A percentile compares a stretch with the other conserved stretches of the same genome.
phyloP scores from a whole-genome alignment of 805 yeast genomes.

The Myxozyma kluyveri region DNA sequence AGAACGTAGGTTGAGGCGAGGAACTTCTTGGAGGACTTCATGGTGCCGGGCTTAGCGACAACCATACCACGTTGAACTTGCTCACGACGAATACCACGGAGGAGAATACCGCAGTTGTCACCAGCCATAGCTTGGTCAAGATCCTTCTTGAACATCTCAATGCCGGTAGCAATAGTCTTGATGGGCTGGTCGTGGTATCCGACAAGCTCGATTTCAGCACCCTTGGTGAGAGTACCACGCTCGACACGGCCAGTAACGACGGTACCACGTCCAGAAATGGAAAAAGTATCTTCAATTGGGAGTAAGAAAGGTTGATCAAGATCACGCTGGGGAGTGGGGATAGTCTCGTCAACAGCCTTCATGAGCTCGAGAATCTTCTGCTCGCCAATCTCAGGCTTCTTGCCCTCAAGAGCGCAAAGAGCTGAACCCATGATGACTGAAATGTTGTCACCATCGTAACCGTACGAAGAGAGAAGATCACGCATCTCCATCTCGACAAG shows the following conservation, averaged over 20 bases:
- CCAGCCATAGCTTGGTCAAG: slow-evolving; percentile 97
- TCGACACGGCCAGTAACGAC: slow-evolving; percentile 99
- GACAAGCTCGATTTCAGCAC: slow-evolving; percentile 97
- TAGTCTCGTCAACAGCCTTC: slow-evolving; percentile 88
- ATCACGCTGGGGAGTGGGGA: slow-evolving; percentile 96
- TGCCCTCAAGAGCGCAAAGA: slow-evolving; percentile 88
- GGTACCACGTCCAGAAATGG: slow-evolving; percentile 99
- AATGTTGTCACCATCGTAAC: slow-evolving; percentile 96
- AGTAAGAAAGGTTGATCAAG: slow-evolving; percentile 92
- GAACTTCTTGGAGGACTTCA: slow-evolving; percentile 89
- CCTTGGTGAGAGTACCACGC: slow-evolving; percentile 96
- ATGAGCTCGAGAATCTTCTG: slow-evolving; percentile 75
- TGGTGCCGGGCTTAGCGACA: slow-evolving; percentile 85
- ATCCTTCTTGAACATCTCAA: slow-evolving; percentile 99
- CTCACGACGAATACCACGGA: slow-evolving; percentile 98
- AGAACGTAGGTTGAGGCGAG: slow-evolving; percentile 89
- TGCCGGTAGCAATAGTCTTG: slow-evolving; percentile 95
- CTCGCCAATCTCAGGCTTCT: slow-evolving; percentile 86
- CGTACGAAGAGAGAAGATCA: slow-evolving; percentile 84
- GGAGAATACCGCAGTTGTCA: slow-evolving; percentile 95
- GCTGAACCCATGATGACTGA: slow-evolving; percentile 99
- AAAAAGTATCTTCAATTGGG: slow-evolving; percentile 97
- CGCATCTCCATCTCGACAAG: slow-evolving; percentile 99
- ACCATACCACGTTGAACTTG: slow-evolving; percentile 98
- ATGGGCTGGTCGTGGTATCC: slow-evolving; percentile 83